Evolutionary conservation across 2,329 filamentous ascomycete genomes (phyloP), one percentile per base, ranked within the genome.

Genomic region (Botrytis deweyae): DNA sequence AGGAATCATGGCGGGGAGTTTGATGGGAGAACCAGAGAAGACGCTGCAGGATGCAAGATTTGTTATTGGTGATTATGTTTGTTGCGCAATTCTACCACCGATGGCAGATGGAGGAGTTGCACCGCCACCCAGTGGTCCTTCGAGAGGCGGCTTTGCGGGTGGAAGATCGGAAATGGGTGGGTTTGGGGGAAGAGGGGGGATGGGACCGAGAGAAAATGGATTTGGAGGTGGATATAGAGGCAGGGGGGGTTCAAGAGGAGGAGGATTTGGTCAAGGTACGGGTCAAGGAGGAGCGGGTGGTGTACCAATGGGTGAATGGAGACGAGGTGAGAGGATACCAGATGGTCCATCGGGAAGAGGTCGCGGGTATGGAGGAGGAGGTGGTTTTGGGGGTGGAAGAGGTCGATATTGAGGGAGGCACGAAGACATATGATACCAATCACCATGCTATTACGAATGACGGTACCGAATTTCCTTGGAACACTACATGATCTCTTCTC

Each of bases 21-120:
- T 88, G 72, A 86, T 86, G 49, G 88, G 88, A 9, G 90, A 93
- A 42, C 87, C 89, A 18, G 86, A 90, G 42, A 95, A 92, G 84
- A 95, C 93, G 14, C 83, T 98, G 46, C 86, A 86, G 55, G 93
- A 97, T 72, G 90, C 89, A 49, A 88, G 91, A 36, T 97, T 97
- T 79, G 92, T 97, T 18, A 92, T 96, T 76, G 95, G 95, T 0
- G 95, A 98, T 82, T 97, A 92, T 80, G 87, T 98, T 59, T 91
- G 92, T 74, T 95, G 93, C 81, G 93, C 93, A 8, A 90, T 97
- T 74, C 85, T 95, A 73, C 91, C 93, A 61, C 93, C 93, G 0
- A 84, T 92, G 40, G 84, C 88, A 46, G 92, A 95, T 81, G 94
- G 94, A 0, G 88, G 88, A 46, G 90, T 97, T 58, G 90, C 91